Percentiles rank a stretch among this genome's conserved stretches.
phyloP scores from a whole-genome alignment of 192 early-diverging fungal species.

The Entomortierella lignicola region DNA sequence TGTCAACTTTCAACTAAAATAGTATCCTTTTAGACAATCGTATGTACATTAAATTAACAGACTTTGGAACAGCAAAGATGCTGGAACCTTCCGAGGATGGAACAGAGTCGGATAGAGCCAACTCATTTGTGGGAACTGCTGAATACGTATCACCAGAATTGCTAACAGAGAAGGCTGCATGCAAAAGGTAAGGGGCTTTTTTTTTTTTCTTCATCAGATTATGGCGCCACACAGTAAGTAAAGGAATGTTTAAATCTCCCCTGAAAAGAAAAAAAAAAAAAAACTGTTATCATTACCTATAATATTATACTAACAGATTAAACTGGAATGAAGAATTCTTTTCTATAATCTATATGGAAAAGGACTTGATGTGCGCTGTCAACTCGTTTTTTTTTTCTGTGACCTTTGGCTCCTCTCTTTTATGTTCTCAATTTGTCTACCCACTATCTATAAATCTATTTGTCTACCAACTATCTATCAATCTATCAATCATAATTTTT shows the following conservation, averaged over 20 bases:
- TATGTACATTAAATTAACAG: slow-evolving; percentile 95
- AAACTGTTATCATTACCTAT: slow-evolving; percentile 54
- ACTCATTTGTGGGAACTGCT: slow-evolving; percentile 98
- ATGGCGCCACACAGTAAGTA: too few relatives aligned
- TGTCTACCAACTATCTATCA: not conserved
- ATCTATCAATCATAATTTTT: not conserved
- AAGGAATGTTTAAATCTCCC: too few relatives aligned
- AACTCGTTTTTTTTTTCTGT: not conserved
- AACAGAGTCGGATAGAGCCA: slow-evolving; percentile 63
- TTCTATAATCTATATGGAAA: not conserved
- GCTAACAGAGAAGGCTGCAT: slow-evolving; percentile 87
- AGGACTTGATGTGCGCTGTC: not conserved
- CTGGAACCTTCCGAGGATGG: slow-evolving; percentile 59
- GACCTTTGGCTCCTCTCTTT: not conserved
- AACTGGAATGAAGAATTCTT: not conserved
- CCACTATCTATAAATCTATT: not conserved
- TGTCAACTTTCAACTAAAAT: too few relatives aligned
- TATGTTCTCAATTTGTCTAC: not conserved
- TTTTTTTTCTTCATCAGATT: too few relatives aligned
- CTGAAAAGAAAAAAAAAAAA: too few relatives aligned
- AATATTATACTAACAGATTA: slow-evolving; percentile 53
- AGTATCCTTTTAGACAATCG: slow-evolving; percentile 88
- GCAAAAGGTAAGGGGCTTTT: slow-evolving; percentile 64
- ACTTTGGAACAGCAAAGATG: slow-evolving; percentile 96
- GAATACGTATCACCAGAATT: slow-evolving; percentile 99